phyloP scores from a whole-genome alignment of 2,329 filamentous ascomycete genomes.

The Davidsoniella neocaledoniae region DNA sequence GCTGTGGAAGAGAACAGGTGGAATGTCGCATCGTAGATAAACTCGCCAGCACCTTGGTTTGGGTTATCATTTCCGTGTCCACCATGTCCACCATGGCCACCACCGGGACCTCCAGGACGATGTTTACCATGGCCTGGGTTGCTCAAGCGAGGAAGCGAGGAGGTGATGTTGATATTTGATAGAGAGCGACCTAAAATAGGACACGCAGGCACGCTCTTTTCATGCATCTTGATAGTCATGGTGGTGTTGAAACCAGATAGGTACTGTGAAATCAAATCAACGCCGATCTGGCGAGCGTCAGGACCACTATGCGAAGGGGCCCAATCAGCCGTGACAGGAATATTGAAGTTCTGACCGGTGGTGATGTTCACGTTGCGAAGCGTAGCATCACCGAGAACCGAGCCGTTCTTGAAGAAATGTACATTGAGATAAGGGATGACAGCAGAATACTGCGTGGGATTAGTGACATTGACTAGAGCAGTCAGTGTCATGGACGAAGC shows the following conservation, averaged over 20 bases:
- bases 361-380: constrained; percentile 45
- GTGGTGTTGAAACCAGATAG: constrained; percentile 77
- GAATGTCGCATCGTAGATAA: constrained; percentile 74
- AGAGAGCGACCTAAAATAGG: constrained; percentile 58
- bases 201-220: constrained; percentile 54
- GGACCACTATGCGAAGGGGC: constrained; percentile 47
- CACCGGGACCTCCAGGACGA: too few species aligned
- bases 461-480: constrained; percentile 66
- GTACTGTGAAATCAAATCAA: constrained; percentile 66
- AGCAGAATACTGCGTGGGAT: constrained; percentile 76
- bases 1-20: constrained; percentile 78
- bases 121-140: constrained; percentile 27
- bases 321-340: constrained; percentile 56
- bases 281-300: constrained; percentile 44
- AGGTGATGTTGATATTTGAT: constrained; percentile 50
- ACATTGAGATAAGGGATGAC: constrained; percentile 66
- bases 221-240: constrained; percentile 55
- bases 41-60: constrained; percentile 26
- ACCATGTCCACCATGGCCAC: not conserved
- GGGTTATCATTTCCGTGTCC: constrained; percentile 16
- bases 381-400: constrained; percentile 58
- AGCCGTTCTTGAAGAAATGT: constrained; percentile 56
- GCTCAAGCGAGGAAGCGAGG: constrained; percentile 52
- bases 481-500: constrained; percentile 52
- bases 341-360: constrained; percentile 54